These are phyloP conservation scores for Globisporangium splendens DNA, from an alignment of 352 stramenopile species.

Conservation along the genomic window DNA sequence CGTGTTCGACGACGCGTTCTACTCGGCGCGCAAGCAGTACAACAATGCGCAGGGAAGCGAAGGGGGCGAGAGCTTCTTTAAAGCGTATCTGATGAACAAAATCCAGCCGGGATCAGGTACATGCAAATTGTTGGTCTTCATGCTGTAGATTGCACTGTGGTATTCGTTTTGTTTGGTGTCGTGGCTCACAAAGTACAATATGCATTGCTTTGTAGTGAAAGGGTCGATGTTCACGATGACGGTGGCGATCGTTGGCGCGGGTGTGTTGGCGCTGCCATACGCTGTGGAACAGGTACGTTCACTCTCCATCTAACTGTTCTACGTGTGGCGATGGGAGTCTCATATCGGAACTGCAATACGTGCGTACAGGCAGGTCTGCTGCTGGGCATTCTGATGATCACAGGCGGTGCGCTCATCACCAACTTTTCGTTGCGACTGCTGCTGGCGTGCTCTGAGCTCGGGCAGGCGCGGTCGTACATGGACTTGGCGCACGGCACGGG, in stretches of 20 bases:
- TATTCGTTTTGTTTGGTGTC: no score
- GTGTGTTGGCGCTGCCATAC: slow-evolving; percentile 78
- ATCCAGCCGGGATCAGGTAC: slow-evolving; percentile 81
- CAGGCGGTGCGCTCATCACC: slow-evolving; percentile 56
- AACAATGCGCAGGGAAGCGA: not conserved
- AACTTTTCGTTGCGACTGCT: slow-evolving; percentile 83
- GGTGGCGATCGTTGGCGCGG: slow-evolving; percentile 81
- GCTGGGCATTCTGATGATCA: slow-evolving; percentile 69
- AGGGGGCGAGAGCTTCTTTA: slow-evolving; percentile 47
- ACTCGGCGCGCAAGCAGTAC: slow-evolving; percentile 28
- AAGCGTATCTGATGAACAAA: slow-evolving; percentile 76
- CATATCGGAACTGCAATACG: not conserved
- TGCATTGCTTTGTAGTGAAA: slow-evolving; percentile 51
- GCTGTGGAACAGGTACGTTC: slow-evolving; percentile 53
- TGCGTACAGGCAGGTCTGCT: slow-evolving; percentile 44
- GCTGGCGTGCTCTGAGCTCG: slow-evolving; percentile 73
- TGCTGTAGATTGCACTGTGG: no score
- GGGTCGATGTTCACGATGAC: slow-evolving; percentile 90
- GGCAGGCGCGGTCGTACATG: slow-evolving; percentile 80
- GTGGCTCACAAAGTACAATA: no score
- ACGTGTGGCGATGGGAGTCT: not conserved
- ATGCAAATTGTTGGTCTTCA: not conserved
- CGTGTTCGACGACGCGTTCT: slow-evolving; percentile 68
- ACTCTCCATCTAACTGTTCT: not conserved
- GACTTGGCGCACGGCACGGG: slow-evolving; percentile 65